Base-by-base conservation (phyloP, 345 rosid species). In the Theobroma cacao region DNA sequence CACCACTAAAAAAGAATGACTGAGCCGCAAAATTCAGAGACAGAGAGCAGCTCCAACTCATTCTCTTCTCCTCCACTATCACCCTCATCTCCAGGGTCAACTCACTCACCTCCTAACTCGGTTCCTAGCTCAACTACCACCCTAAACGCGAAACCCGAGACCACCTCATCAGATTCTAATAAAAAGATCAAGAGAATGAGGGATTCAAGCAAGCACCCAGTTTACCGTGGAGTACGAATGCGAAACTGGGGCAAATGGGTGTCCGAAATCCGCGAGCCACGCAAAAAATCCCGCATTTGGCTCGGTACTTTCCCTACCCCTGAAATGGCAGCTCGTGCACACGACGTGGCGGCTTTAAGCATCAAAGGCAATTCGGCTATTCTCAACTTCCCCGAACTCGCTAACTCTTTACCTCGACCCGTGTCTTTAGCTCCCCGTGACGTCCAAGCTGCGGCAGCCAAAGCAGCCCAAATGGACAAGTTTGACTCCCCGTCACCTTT, bases 181-280 rank as follows among this genome's bases (percentile, higher is more conserved):
- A 69, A 65, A 55, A 89, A 77, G 38, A 75, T 70, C 4, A 90
- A 92, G 78, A 84, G 91, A 40, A 80, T 64, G 26, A 79, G 84
- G 55, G 95, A 89, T 72, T 77, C 92, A 12, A 90, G 89, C 87
- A 92, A 92, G 79, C 93, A 91, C 76, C 94, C 95, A 7, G 88
- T 88, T 24, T 95, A 93, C 79, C 88, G 88, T 0, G 98, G 98
- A 0, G 97, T 95, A 2, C 89, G 98, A 18, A 95, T 95, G 98
- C 80, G 98, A 41, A 91, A 75, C 75, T 95, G 98, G 98, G 98
- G 98, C 15, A 95, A 93, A 87, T 95, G 98, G 98, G 98, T 95
- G 18, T 93, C 98, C 3, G 98, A 95, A 86, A 95, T 95, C 75
- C 94, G 98, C 2, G 95, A 91, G 79, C 98, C 98, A 0, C 88